phyloP scores from a whole-genome alignment of 2,329 filamentous ascomycete species.

The Nothophaeocryptopus gaeumannii region DNA sequence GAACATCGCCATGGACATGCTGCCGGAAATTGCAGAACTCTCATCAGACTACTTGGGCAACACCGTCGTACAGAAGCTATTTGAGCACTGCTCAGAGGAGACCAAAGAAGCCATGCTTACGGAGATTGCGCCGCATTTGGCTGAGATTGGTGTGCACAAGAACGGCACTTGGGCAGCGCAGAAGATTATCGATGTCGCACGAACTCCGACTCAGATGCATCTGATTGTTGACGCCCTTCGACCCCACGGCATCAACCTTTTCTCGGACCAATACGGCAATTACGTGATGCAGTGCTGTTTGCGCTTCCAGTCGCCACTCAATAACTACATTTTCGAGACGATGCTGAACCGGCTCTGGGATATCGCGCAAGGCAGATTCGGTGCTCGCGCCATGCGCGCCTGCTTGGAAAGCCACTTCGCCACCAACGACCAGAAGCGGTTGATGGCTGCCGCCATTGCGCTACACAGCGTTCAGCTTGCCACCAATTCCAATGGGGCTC shows the following conservation, averaged over 20 bases:
- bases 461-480: slow-evolving; percentile 94
- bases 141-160: slow-evolving; percentile 97
- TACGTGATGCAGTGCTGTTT: slow-evolving; percentile 96
- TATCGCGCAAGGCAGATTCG: slow-evolving; percentile 86
- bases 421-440: slow-evolving; percentile 90
- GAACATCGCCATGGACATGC: slow-evolving; percentile 86
- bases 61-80: slow-evolving; percentile 98
- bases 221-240: slow-evolving; percentile 81
- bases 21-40: slow-evolving; percentile 92
- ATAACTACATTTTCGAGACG: slow-evolving; percentile 96
- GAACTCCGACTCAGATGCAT: slow-evolving; percentile 76
- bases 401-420: slow-evolving; percentile 95
- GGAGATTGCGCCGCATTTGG: slow-evolving; percentile 85
- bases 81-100: slow-evolving; percentile 89
- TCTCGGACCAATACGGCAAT: slow-evolving; percentile 97
- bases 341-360: slow-evolving; percentile 96
- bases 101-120: slow-evolving; percentile 87
- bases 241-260: slow-evolving; percentile 83
- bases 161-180: slow-evolving; percentile 99
- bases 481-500: slow-evolving; percentile 90
- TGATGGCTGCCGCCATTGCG: slow-evolving; percentile 93
- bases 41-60: slow-evolving; percentile 96
- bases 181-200: slow-evolving; percentile 97
- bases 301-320: slow-evolving; percentile 83
- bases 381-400: slow-evolving; percentile 91